phyloP scores from a whole-genome alignment of 139 green algal species.

The Volvox reticuliferus region DNA sequence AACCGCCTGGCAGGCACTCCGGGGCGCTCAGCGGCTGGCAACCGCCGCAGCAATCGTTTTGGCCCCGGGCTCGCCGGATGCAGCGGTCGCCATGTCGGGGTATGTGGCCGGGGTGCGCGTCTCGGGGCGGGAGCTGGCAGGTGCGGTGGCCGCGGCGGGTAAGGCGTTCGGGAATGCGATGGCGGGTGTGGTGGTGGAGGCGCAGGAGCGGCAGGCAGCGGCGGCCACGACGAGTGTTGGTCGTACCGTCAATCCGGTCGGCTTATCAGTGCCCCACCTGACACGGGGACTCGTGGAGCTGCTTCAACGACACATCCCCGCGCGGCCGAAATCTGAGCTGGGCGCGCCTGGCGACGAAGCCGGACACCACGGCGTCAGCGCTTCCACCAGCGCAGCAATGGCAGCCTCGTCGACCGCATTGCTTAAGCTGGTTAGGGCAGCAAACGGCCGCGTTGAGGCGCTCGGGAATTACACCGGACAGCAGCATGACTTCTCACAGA shows the following conservation, averaged over 20 bases:
- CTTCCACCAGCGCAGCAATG: not conserved
- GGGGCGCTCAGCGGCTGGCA: conserved; percentile 26
- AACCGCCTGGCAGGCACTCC: conserved; percentile 39
- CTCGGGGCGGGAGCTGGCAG: conserved; percentile 24
- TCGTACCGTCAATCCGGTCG: not conserved
- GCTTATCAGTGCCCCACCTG: not conserved
- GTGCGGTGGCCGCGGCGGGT: not conserved
- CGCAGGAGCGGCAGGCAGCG: not conserved
- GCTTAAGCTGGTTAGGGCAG: not conserved
- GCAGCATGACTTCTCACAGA: not conserved
- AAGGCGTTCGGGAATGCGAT: not conserved
- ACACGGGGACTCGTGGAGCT: not conserved
- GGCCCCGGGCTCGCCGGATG: not conserved
- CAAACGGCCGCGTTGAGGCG: not conserved
- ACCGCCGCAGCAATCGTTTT: not conserved
- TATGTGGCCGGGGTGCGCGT: not conserved
- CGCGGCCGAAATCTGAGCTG: no score
- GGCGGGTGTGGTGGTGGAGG: not conserved
- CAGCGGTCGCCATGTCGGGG: not conserved
- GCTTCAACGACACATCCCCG: not conserved
- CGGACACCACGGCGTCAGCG: not conserved
- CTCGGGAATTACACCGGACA: not conserved
- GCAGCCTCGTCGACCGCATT: not conserved
- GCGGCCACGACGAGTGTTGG: not conserved
- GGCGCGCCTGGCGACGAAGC: not conserved